These are phyloP conservation scores for Pisolithus marmoratus DNA, from an alignment of 768 basidiomycete genomes.

Conservation along the genomic window DNA sequence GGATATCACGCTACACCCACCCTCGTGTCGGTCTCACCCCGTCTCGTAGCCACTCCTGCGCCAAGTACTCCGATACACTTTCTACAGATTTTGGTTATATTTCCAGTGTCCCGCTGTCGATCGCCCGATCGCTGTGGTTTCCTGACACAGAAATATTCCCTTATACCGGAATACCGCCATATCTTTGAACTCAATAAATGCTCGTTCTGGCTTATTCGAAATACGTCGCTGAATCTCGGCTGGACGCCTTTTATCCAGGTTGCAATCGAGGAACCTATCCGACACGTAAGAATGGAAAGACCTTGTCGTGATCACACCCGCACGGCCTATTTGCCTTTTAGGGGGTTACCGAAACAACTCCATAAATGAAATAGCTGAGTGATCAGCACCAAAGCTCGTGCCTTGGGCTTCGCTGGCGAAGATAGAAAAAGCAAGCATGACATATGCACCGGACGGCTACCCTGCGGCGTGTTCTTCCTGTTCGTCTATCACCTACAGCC, in stretches of 20 bases:
- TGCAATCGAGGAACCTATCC: neutral
- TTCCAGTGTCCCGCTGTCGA: neutral
- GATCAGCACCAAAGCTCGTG: conserved; percentile 17
- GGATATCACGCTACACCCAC: too few species aligned
- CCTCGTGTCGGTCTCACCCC: neutral
- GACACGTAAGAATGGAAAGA: neutral
- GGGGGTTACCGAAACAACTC: conserved; percentile 11
- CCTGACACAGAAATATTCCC: neutral
- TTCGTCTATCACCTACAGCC: conserved; percentile 29
- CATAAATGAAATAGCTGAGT: conserved; percentile 30
- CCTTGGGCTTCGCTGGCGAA: conserved; percentile 2
- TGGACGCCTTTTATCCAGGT: neutral
- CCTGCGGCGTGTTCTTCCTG: conserved; percentile 14
- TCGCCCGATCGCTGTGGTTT: neutral
- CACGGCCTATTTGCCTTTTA: conserved; percentile 20
- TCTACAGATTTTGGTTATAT: neutral
- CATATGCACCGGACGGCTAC: conserved; percentile 23
- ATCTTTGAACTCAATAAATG: neutral
- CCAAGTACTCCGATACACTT: neutral
- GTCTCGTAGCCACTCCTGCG: neutral
- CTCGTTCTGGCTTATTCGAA: neutral
- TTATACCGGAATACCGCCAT: neutral
- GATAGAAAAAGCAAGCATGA: conserved; percentile 27
- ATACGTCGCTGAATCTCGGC: neutral
- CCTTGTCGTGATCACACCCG: neutral